phyloP scores from a whole-genome alignment of 495 filamentous ascomycete genomes.

The Xylaria cubensis region DNA sequence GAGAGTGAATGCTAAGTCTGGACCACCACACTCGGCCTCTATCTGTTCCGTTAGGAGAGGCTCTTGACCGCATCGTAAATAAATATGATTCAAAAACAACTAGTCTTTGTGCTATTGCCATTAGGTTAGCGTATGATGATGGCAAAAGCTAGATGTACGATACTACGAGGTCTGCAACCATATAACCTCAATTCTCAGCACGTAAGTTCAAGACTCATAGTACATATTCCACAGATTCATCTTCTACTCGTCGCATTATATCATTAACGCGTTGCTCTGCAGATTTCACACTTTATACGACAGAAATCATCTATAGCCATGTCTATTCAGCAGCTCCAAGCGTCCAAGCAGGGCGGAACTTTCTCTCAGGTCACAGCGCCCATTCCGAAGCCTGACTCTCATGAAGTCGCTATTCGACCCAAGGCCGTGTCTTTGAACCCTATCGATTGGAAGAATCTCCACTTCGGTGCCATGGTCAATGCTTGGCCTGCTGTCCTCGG shows the following conservation, averaged over 20 bases:
- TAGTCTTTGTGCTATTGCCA: background rate
- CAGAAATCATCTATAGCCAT: slow-evolving; percentile 5
- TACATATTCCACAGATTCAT: background rate
- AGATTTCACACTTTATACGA: background rate
- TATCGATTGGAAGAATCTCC: slow-evolving; percentile 48
- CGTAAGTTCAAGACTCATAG: background rate
- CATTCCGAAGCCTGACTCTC: slow-evolving; percentile 37
- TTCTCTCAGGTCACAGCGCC: slow-evolving; percentile 27
- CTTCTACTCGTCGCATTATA: background rate
- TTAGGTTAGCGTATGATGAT: background rate
- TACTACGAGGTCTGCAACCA: background rate
- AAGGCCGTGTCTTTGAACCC: slow-evolving; percentile 47
- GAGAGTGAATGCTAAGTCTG: background rate
- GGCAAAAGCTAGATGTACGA: background rate
- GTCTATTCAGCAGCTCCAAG: slow-evolving; percentile 29
- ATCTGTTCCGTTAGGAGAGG: background rate
- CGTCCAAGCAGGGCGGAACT: slow-evolving; percentile 22
- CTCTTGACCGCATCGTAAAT: background rate
- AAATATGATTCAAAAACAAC: background rate
- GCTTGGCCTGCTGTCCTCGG: slow-evolving; percentile 48
- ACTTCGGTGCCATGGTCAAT: slow-evolving; percentile 41
- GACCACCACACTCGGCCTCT: background rate
- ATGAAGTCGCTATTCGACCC: slow-evolving; percentile 46
- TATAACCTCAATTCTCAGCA: background rate
- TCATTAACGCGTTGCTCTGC: background rate